Base-by-base conservation (phyloP, 2,329 filamentous ascomycete species). In the Thelonectria olida region DNA sequence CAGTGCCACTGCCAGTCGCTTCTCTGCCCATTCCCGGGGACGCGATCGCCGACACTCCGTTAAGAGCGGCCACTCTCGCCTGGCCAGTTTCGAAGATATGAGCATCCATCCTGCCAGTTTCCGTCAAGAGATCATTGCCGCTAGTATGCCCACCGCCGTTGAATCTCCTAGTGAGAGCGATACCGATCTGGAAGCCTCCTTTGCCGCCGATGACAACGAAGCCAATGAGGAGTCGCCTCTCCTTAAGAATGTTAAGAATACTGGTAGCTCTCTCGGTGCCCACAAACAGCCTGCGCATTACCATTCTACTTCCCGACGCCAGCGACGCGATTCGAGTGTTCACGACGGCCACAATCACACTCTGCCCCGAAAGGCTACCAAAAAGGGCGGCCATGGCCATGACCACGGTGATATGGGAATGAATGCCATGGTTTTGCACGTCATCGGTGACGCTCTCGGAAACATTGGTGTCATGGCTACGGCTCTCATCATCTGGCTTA, bases 321-420 rank as follows among this genome's bases (percentile, higher is more conserved):
- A 67, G 15, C 75, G 78, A 34, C 74, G 78, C 38, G 84, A 86
- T 66, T 88, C 85, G 7, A 82, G 80, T 45, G 76, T 85, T 10
- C 92, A 97, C 75, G 81, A 84, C 41, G 82, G 85, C 54, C 95
- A 97, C 78, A 92, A 94, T 72, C 96, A 98, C 76, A 90, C 84
- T 59, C 87, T 94, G 68, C 90, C 92, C 2, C 88, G 88, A 71
- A 85, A 90, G 58, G 75, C 82, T 13, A 72, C 68, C 42, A 84
- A 87, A 62, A 85, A 87, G 62, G 86, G 89, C n/a, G n/a, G n/a
- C 25, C 88, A 91, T 68, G 88, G 91, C 27, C 93, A 96, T 76
- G 92, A 82, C 64, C 93, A 97, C 75, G 90, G 82, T 61, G 94
- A 99, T 73, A 90, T 99, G 82, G 97, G 97, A 77, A 98, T 99